Evolutionary conservation across 768 basidiomycete genomes (phyloP).

Genomic region (Mrakia gelida): DNA sequence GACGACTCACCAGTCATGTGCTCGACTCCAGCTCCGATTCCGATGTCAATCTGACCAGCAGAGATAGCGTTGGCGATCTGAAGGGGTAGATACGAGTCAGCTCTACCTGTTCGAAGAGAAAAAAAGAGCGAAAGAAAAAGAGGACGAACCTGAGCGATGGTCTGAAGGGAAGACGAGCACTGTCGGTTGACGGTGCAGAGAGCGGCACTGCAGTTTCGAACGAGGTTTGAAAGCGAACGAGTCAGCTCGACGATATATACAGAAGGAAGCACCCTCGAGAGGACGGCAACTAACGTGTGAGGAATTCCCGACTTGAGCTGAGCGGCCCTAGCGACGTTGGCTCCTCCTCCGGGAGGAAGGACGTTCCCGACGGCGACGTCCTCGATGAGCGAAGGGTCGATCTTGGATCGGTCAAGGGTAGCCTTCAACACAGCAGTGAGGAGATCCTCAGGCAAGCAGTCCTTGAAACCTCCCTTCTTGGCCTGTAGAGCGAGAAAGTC

Average conservation of each 20-base stretch:
- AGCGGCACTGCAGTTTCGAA: constrained; percentile 50
- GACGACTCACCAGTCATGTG: constrained; percentile 60
- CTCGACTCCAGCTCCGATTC: constrained; percentile 57
- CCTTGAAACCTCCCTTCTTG: constrained; percentile 85
- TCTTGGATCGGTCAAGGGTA: constrained; percentile 46
- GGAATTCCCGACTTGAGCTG: constrained; percentile 82
- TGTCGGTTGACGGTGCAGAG: constrained; percentile 84
- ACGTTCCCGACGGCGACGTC: constrained; percentile 85
- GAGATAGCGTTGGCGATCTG: constrained; percentile 73
- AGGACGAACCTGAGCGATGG: constrained; percentile 56
- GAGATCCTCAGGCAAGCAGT: constrained; percentile 76
- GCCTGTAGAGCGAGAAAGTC: constrained; percentile 42
- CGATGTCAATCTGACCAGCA: constrained; percentile 77
- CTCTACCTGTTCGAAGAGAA: not conserved
- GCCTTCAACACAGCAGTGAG: constrained; percentile 71
- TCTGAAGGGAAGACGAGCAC: constrained; percentile 81
- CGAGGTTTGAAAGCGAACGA: not conserved
- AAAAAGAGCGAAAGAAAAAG: not conserved
- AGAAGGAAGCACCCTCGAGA: too few relatives aligned
- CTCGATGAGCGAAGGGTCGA: constrained; percentile 77
- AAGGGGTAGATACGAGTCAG: not conserved
- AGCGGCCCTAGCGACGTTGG: constrained; percentile 76
- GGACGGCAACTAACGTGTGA: constrained; percentile 47
- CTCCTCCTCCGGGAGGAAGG: constrained; percentile 79
- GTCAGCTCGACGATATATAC: not conserved